Conservation (phyloP, 2,329 filamentous ascomycete species). For the Metarhizium rileyi region DNA sequence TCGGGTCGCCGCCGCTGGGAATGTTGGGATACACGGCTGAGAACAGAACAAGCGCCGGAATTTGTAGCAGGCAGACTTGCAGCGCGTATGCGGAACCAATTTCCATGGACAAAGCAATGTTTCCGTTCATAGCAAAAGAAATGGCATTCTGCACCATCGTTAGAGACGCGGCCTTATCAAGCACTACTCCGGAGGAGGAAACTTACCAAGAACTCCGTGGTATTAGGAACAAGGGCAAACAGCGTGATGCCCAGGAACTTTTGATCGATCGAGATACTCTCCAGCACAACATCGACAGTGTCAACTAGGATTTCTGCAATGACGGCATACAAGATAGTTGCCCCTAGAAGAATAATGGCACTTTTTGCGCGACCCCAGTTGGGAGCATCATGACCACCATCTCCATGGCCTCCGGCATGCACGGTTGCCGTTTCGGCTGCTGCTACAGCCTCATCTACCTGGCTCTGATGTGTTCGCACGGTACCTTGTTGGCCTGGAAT, state of each 20-base stretch:
- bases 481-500: constrained; percentile 16
- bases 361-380: constrained; percentile 95
- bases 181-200: neutral
- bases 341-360: constrained; percentile 75
- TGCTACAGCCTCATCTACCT: constrained; percentile 22
- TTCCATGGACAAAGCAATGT: constrained; percentile 97
- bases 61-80: constrained; percentile 90
- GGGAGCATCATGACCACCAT: constrained; percentile 86
- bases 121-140: constrained; percentile 98
- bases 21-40: constrained; percentile 60
- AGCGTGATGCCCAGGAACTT: constrained; percentile 96
- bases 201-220: constrained; percentile 87
- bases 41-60: constrained; percentile 86
- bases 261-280: constrained; percentile 85
- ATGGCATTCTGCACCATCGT: constrained; percentile 66
- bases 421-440: constrained; percentile 24
- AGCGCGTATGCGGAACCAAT: constrained; percentile 95
- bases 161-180: neutral
- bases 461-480: constrained; percentile 18
- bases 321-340: constrained; percentile 87
- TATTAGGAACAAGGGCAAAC: constrained; percentile 95
- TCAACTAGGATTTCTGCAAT: constrained; percentile 96
- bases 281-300: constrained; percentile 91
- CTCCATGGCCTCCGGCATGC: constrained; percentile 32
- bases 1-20: constrained; percentile 27